Percentiles rank a stretch among this genome's conserved stretches.
phyloP scores from a whole-genome alignment of 1,139 yeast genomes.

The Kazachstania sp. region DNA sequence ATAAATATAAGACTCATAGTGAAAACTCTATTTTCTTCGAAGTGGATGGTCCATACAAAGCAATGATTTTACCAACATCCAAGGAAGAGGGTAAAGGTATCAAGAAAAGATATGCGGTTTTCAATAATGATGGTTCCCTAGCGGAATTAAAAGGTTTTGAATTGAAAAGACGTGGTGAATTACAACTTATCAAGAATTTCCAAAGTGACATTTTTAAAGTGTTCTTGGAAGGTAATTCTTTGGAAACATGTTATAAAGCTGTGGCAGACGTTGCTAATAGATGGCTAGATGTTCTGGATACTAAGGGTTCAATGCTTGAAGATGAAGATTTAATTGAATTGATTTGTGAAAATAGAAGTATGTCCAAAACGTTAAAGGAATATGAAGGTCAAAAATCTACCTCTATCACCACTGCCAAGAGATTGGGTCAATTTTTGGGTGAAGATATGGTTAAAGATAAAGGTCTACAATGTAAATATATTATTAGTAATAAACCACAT shows the following conservation, averaged over 20 bases:
- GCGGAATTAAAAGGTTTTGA: slow-evolving; percentile 98
- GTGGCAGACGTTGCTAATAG: slow-evolving; percentile 91
- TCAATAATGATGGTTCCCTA: slow-evolving; percentile 84
- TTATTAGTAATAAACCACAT: slow-evolving; percentile 75
- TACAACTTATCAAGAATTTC: slow-evolving; percentile 85
- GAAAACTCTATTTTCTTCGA: slow-evolving; percentile 96
- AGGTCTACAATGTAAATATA: slow-evolving; percentile 91
- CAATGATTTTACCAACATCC: slow-evolving; percentile 95
- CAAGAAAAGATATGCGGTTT: slow-evolving; percentile 94
- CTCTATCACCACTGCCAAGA: slow-evolving; percentile 86
- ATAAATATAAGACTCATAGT: slow-evolving; percentile 65
- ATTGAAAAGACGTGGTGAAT: slow-evolving; percentile 91
- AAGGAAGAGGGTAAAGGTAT: slow-evolving; percentile 96
- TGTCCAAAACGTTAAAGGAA: slow-evolving; percentile 87
- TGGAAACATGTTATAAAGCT: slow-evolving; percentile 75
- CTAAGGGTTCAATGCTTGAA: slow-evolving; percentile 78
- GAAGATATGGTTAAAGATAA: slow-evolving; percentile 95
- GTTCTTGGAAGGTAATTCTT: slow-evolving; percentile 73
- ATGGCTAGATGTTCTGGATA: slow-evolving; percentile 90
- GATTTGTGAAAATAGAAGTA: slow-evolving; percentile 92
- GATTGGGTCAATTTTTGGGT: slow-evolving; percentile 94
- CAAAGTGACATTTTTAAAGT: slow-evolving; percentile 91
- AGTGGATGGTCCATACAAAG: slow-evolving; percentile 97
- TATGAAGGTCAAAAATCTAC: slow-evolving; percentile 90
- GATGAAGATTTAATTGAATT: slow-evolving; percentile 91